These are phyloP conservation scores for Phylloporus sp. DNA, from an alignment of 768 basidiomycete genomes.

Conservation along the genomic window DNA sequence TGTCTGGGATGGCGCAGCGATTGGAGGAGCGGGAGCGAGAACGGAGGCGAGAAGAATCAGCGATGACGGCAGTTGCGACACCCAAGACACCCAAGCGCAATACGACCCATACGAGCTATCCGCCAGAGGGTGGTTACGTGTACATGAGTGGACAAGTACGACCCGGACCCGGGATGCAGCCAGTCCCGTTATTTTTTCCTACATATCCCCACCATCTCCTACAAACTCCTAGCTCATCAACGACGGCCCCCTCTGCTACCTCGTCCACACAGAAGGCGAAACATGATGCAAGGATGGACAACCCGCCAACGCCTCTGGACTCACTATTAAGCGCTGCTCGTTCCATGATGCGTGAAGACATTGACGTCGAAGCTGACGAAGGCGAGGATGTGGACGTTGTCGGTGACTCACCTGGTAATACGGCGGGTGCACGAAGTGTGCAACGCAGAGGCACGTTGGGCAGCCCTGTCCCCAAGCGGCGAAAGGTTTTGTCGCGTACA, in stretches of 20 bases:
- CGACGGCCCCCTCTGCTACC: slow-evolving; percentile 24
- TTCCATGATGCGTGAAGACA: slow-evolving; percentile 46
- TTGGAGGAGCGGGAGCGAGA: slow-evolving; percentile 33
- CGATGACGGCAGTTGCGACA: slow-evolving; percentile 19
- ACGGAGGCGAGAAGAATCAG: slow-evolving; percentile 22
- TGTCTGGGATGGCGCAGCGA: slow-evolving; percentile 46
- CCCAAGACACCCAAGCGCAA: slow-evolving; percentile 31
- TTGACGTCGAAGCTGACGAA: slow-evolving; percentile 29
- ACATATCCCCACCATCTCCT: slow-evolving; percentile 27
- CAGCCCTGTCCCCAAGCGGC: slow-evolving; percentile 40
- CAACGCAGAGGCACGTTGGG: slow-evolving; percentile 22
- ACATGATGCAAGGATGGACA: slow-evolving; percentile 15
- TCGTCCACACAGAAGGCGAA: slow-evolving; percentile 23
- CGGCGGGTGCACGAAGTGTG: slow-evolving; percentile 28
- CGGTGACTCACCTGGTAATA: slow-evolving; percentile 17
- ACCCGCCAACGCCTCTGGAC: slow-evolving; percentile 49
- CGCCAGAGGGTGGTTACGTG: slow-evolving; percentile 25
- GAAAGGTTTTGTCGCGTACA: slow-evolving; percentile 20
- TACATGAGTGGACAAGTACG: slow-evolving; percentile 28
- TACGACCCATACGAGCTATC: slow-evolving; percentile 24
- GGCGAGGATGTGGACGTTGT: slow-evolving; percentile 26
- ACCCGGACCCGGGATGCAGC: slow-evolving; percentile 24
- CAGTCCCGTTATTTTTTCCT: slow-evolving; percentile 31
- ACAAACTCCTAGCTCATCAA: slow-evolving; percentile 32
- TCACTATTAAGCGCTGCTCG: slow-evolving; percentile 60